phyloP scores from a whole-genome alignment of 2,329 filamentous ascomycete genomes.

The Colletotrichum endophyticum region DNA sequence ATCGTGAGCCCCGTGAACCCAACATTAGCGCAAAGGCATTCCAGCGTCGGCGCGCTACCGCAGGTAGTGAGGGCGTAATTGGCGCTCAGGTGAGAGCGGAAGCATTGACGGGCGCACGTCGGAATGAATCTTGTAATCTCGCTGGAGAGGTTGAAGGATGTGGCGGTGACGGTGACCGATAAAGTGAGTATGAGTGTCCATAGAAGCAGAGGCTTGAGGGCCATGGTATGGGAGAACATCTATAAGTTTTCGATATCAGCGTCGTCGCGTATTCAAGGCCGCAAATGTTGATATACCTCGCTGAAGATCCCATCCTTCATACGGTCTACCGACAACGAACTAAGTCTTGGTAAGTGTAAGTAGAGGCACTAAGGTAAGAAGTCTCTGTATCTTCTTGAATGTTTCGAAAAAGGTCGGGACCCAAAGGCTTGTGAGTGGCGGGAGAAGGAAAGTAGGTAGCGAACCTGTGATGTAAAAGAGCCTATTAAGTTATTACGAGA shows the following conservation, averaged over 20 bases:
- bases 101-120: slow-evolving; percentile 64
- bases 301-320: slow-evolving; percentile 24
- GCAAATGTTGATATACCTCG: background rate
- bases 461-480: background rate
- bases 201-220: slow-evolving; percentile 36
- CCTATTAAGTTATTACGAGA: slow-evolving; percentile 21
- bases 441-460: background rate
- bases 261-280: background rate
- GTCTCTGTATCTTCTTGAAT: background rate
- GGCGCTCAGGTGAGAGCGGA: slow-evolving; percentile 65
- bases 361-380: background rate
- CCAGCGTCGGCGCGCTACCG: slow-evolving; percentile 53
- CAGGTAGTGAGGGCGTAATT: slow-evolving; percentile 61
- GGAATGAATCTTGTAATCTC: slow-evolving; percentile 55
- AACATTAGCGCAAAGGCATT: slow-evolving; percentile 67
- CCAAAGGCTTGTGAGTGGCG: background rate
- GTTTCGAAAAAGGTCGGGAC: background rate
- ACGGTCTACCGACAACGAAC: background rate
- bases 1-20: slow-evolving; percentile 69
- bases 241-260: slow-evolving; percentile 22
- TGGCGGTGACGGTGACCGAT: slow-evolving; percentile 25
- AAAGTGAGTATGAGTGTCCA: slow-evolving; percentile 34
- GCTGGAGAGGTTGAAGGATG: slow-evolving; percentile 35
- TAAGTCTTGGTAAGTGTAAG: slow-evolving; percentile 3
- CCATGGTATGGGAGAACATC: slow-evolving; percentile 51